Evolutionary conservation across 495 filamentous ascomycete species (phyloP).

Genomic region (Bathelium albidoporum): DNA sequence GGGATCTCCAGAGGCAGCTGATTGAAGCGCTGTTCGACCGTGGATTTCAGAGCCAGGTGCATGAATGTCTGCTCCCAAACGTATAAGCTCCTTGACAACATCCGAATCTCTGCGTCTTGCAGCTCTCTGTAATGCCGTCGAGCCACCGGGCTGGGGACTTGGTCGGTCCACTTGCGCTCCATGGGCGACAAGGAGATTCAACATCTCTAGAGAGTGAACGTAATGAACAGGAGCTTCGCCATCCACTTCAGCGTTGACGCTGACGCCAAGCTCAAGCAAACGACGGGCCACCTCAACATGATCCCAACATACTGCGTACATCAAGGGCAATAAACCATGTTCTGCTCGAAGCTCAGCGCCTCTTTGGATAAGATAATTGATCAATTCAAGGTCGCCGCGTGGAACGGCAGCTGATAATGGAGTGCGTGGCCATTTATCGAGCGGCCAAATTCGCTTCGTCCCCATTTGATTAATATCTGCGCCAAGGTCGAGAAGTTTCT

Average conservation of each 20-base stretch:
- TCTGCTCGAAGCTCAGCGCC: neutral
- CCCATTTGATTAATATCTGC: neutral
- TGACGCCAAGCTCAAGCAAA: slow-evolving; percentile 1
- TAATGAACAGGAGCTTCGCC: neutral
- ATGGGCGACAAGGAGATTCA: neutral
- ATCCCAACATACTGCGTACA: neutral
- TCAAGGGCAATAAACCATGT: neutral
- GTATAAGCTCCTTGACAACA: neutral
- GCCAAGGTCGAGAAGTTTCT: neutral
- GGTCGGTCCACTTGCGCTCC: neutral
- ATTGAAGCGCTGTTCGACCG: neutral
- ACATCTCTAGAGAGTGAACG: neutral
- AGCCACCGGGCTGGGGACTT: neutral
- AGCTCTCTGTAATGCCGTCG: neutral
- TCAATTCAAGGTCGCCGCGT: neutral
- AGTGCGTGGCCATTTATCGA: too few relatives aligned
- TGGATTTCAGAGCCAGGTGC: neutral
- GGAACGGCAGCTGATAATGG: neutral
- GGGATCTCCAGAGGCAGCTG: neutral
- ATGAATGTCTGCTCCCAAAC: neutral
- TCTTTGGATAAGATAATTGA: slow-evolving; percentile 1
- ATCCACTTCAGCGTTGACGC: neutral
- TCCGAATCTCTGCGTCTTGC: neutral
- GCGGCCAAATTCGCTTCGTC: neutral
- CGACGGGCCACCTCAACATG: neutral